Base-by-base conservation (phyloP, 306 rosid genomes). In the Fagus sylvatica region DNA sequence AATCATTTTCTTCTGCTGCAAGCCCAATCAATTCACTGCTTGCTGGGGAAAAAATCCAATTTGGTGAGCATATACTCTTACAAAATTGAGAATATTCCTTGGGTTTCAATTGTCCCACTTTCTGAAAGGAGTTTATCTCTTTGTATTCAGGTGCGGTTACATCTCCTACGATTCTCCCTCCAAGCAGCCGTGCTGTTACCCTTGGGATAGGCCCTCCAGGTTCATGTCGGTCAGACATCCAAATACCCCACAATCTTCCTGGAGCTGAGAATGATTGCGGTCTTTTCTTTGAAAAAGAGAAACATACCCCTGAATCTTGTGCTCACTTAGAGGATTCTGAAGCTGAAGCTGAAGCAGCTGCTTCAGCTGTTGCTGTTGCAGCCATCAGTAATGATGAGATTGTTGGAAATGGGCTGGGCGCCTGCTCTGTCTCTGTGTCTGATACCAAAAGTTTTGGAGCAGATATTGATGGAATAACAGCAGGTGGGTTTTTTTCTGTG, bases 1-100 rank as follows among this genome's bases (percentile, higher is more conserved):
- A 87, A 65, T 37, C 82, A 56, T 90, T 90, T 62, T 83, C 95
- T 8, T 87, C 98, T 82, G 79, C 85, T 60, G 81, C 89, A 59
- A 91, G 87, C 78, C 96, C 98, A 65, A 86, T 95, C 71, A 92
- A 87, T 83, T 95, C 98, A 69, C 84, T 95, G 80, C 97, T 95
- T 83, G 97, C 98, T 61, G 98, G 97, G 78, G 98, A 95, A 88
- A 92, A 92, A 88, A 95, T 95, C 85, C 98, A 95, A 80, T 95
- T 95, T 84, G 98, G 98, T 95, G 74, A 88, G 98, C 53, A 82
- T 72, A 68, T 68, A 30, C 55, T 74, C 37, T 76, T 46, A 12
- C 53, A 16, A 61, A 78, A 74, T 43, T 16, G 33, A 61, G 56
- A 7, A 78, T 68, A 69, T 73, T 74, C 71, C 72, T 69, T 64